phyloP scores from a whole-genome alignment of 176 grass and related monocot species.

The Phoenix roebelenii region DNA sequence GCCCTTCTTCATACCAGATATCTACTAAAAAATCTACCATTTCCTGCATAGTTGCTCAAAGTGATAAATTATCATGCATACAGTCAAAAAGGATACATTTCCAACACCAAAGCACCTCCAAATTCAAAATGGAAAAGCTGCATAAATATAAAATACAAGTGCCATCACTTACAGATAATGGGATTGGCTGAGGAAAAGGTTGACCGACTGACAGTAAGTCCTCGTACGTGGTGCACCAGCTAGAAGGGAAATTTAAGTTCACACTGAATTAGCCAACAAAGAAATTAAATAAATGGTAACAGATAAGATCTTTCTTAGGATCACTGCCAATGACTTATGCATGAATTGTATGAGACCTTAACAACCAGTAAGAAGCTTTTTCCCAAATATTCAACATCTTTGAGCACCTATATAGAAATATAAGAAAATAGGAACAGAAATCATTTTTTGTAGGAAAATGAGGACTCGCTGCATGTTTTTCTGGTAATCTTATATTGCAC shows the following conservation, averaged over 20 bases:
- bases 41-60: conserved; percentile 8
- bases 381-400: too few relatives aligned
- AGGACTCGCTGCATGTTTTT: too few relatives aligned
- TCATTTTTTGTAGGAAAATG: too few relatives aligned
- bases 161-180: conserved; percentile 8
- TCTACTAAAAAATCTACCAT: conserved; percentile 15
- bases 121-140: background rate
- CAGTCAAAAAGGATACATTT: background rate
- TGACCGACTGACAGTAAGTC: conserved; percentile 8
- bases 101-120: background rate
- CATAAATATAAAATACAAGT: background rate
- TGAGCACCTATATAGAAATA: too few relatives aligned
- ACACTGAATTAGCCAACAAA: too few relatives aligned
- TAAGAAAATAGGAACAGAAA: too few relatives aligned
- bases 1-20: conserved; percentile 9
- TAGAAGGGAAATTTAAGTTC: background rate
- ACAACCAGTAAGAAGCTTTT: too few relatives aligned
- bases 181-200: conserved; percentile 12
- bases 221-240: conserved; percentile 10
- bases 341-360: too few relatives aligned
- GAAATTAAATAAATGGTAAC: too few relatives aligned
- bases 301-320: too few relatives aligned
- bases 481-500: too few relatives aligned
- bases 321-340: too few relatives aligned
- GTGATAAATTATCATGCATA: background rate